A percentile compares a stretch with the other conserved stretches of the same genome.
Conservation (phyloP, 1,284 basidiomycete genomes). For the Ustilago vetiveriae region DNA sequence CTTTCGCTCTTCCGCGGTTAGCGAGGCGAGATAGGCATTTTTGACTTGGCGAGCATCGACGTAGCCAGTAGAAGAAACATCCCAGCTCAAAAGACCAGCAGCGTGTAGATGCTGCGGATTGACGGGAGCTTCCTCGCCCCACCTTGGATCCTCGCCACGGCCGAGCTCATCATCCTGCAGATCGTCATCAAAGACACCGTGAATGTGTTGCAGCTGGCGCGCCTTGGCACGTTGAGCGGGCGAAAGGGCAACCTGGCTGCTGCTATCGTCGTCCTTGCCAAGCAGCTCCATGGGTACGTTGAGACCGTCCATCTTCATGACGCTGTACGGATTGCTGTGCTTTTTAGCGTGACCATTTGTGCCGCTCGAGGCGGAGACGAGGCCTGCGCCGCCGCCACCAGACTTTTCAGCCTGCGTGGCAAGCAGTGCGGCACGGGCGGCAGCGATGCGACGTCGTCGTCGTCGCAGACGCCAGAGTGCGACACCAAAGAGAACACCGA, state of each 20-base stretch:
- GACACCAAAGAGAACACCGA: constrained; percentile 44
- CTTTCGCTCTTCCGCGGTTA: constrained; percentile 34
- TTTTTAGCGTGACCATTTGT: constrained; percentile 33
- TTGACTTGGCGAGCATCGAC: constrained; percentile 49
- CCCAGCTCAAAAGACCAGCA: constrained; percentile 38
- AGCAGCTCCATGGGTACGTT: constrained; percentile 40
- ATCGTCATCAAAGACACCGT: constrained; percentile 53
- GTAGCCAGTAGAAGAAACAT: constrained; percentile 49
- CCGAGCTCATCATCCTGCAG: constrained; percentile 42
- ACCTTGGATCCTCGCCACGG: constrained; percentile 24
- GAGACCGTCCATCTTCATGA: constrained; percentile 40
- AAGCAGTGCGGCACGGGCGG: constrained; percentile 31
- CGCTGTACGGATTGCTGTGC: constrained; percentile 45
- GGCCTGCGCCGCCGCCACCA: not conserved
- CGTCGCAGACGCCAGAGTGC: constrained; percentile 49
- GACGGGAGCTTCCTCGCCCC: constrained; percentile 36
- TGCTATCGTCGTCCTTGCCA: constrained; percentile 46
- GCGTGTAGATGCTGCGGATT: constrained; percentile 23
- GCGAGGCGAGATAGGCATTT: constrained; percentile 45
- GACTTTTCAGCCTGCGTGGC: constrained; percentile 33
- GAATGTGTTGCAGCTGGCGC: constrained; percentile 48
- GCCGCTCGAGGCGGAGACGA: constrained; percentile 6
- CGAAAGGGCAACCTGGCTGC: constrained; percentile 41
- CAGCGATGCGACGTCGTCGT: constrained; percentile 36
- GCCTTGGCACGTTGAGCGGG: constrained; percentile 51